Percentiles rank a stretch among this genome's conserved stretches.
These are phyloP conservation scores for Rehmannia glutinosa DNA, from an alignment of 257 asterid genomes.

Conservation along the genomic window DNA sequence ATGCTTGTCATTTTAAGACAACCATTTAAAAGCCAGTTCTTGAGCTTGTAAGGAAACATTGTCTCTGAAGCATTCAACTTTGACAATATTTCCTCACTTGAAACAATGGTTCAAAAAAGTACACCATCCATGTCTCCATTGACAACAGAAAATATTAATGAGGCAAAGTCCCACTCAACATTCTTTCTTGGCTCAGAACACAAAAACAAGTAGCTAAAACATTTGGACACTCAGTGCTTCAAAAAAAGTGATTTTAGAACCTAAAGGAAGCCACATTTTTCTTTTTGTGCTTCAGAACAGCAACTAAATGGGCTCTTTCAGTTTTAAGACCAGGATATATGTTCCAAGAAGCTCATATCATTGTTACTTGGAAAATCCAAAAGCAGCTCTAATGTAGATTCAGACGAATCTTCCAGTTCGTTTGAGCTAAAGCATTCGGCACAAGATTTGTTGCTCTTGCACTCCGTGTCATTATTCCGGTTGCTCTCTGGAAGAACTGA, in stretches of 20 bases:
- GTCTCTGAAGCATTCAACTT: no score
- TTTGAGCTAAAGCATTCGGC: slow-evolving; percentile 32
- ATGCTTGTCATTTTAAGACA: not conserved
- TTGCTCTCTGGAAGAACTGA: slow-evolving; percentile 11
- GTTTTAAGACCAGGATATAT: slow-evolving; percentile 27
- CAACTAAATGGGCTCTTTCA: slow-evolving; percentile 13
- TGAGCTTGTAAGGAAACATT: no score
- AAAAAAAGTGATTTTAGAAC: no score
- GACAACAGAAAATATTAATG: no score
- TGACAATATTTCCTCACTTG: no score
- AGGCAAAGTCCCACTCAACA: no score
- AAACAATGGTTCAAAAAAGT: no score
- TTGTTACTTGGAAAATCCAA: slow-evolving; percentile 65
- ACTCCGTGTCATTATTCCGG: slow-evolving; percentile 29
- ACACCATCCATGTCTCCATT: no score
- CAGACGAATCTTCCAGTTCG: slow-evolving; percentile 76
- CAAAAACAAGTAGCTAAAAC: no score
- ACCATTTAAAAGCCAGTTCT: not conserved
- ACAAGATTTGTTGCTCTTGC: slow-evolving; percentile 27
- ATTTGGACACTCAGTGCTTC: no score
- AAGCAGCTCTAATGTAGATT: slow-evolving; percentile 79
- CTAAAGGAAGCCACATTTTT: no score
- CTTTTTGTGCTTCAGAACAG: slow-evolving; percentile 7
- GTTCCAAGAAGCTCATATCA: slow-evolving; percentile 89
- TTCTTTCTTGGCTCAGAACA: no score